Conservation (phyloP, 164 flowering plant genomes). For the Chloranthus sessilifolius region DNA sequence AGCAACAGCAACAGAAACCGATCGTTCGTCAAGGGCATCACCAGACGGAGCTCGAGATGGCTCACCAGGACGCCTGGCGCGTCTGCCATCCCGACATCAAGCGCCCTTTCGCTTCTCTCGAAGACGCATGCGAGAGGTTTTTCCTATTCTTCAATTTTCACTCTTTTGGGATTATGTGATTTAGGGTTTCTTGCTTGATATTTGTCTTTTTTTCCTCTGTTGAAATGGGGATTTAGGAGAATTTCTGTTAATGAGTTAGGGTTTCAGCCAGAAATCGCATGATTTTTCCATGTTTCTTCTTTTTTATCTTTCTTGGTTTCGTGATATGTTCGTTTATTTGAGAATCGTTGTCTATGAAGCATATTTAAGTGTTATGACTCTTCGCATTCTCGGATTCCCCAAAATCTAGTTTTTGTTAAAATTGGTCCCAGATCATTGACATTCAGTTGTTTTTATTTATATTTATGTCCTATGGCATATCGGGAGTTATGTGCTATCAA, state of each 20-base stretch:
- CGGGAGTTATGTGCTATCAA: no score
- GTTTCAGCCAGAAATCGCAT: neutral
- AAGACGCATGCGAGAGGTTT: slow-evolving; percentile 98
- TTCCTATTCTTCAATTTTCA: neutral
- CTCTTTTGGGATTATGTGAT: neutral
- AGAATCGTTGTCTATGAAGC: no score
- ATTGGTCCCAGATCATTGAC: no score
- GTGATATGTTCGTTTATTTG: no score
- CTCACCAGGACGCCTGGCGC: slow-evolving; percentile 96
- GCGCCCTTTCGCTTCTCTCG: slow-evolving; percentile 87
- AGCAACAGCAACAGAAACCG: slow-evolving; percentile 39
- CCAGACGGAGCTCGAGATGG: slow-evolving; percentile 79
- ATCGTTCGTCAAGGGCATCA: slow-evolving; percentile 27
- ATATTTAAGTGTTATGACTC: no score
- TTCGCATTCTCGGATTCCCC: no score
- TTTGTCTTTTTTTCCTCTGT: slow-evolving; percentile 1
- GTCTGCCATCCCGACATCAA: slow-evolving; percentile 95
- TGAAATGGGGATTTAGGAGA: neutral
- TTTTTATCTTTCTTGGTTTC: neutral
- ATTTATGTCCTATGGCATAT: no score
- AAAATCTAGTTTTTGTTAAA: no score
- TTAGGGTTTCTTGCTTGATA: slow-evolving; percentile 1
- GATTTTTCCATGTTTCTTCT: neutral
- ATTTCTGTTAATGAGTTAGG: neutral
- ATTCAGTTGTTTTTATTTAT: no score